Percentiles rank a stretch among this genome's conserved stretches.
These are phyloP conservation scores for Porphyridium purpureum DNA, from an alignment of 23 red algal species.

Conservation along the genomic window DNA sequence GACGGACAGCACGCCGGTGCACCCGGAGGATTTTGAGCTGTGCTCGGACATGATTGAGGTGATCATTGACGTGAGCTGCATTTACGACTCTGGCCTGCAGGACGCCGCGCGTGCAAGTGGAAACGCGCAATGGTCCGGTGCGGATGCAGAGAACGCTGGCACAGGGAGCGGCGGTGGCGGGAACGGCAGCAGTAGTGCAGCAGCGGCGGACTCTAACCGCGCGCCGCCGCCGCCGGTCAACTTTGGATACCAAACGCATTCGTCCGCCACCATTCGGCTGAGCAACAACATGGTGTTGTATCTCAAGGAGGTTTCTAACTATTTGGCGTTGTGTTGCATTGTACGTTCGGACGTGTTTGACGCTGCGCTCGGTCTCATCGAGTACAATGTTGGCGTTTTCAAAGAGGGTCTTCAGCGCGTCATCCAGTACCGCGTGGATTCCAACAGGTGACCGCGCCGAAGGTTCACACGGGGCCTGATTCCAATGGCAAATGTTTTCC, in stretches of 20 bases:
- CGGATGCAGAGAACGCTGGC: neutral
- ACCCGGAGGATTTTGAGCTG: slow-evolving; percentile 12
- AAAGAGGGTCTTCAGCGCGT: slow-evolving; percentile 1
- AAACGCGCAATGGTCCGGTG: neutral
- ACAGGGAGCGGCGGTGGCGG: neutral
- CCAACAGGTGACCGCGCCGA: too few relatives aligned
- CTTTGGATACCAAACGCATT: too few relatives aligned
- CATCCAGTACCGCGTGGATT: too few relatives aligned
- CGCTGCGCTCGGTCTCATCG: neutral
- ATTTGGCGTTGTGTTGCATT: slow-evolving; percentile 3
- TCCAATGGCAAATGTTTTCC: too few relatives aligned
- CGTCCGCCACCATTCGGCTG: slow-evolving; percentile 3
- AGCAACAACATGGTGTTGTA: slow-evolving; percentile 9
- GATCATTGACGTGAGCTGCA: slow-evolving; percentile 7
- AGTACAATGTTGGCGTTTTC: slow-evolving; percentile 9
- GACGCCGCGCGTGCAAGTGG: neutral
- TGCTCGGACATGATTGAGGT: slow-evolving; percentile 19
- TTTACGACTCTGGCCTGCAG: slow-evolving; percentile 2
- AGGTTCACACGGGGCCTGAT: too few relatives aligned
- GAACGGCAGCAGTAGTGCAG: too few relatives aligned
- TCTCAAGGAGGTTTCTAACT: slow-evolving; percentile 6
- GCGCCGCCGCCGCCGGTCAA: too few relatives aligned
- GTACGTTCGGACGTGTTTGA: slow-evolving; percentile 6
- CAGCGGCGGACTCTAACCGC: too few relatives aligned
- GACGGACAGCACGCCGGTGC: slow-evolving; percentile 7